These are phyloP conservation scores for Apium graveolens DNA, from an alignment of 129 eudicot species.

Conservation along the genomic window DNA sequence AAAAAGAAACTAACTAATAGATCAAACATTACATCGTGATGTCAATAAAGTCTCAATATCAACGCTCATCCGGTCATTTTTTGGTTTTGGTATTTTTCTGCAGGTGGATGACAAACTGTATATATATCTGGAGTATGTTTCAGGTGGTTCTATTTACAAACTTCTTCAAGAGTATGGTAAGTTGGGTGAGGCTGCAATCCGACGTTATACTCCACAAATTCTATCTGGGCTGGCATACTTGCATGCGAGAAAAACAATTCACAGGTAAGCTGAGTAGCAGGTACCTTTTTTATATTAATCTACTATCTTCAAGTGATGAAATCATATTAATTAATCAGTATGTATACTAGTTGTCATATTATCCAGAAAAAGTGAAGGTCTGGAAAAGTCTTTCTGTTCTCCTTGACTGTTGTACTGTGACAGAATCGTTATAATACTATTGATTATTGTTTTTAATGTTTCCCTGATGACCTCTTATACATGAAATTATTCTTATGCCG, in stretches of 20 bases:
- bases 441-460: neutral
- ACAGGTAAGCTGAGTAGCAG: slow-evolving; percentile 30
- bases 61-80: neutral
- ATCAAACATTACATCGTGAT: neutral
- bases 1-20: neutral
- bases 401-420: neutral
- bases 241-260: slow-evolving; percentile 55
- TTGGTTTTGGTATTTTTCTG: slow-evolving; percentile 9
- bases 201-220: slow-evolving; percentile 51
- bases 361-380: neutral
- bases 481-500: neutral
- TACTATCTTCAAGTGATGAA: neutral
- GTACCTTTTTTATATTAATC: neutral
- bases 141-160: slow-evolving; percentile 77
- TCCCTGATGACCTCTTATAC: neutral
- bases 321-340: neutral
- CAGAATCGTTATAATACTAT: neutral
- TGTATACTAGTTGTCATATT: neutral
- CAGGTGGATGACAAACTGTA: slow-evolving; percentile 62
- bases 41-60: neutral
- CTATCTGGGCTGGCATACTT: slow-evolving; percentile 62
- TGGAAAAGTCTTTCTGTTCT: neutral
- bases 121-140: slow-evolving; percentile 65
- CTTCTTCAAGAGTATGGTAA: slow-evolving; percentile 58
- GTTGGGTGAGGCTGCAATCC: slow-evolving; percentile 54